Percentiles rank a stretch among this genome's conserved stretches.
Evolutionary conservation across 768 basidiomycete genomes (phyloP).

Genomic region (Lactarius vividus): DNA sequence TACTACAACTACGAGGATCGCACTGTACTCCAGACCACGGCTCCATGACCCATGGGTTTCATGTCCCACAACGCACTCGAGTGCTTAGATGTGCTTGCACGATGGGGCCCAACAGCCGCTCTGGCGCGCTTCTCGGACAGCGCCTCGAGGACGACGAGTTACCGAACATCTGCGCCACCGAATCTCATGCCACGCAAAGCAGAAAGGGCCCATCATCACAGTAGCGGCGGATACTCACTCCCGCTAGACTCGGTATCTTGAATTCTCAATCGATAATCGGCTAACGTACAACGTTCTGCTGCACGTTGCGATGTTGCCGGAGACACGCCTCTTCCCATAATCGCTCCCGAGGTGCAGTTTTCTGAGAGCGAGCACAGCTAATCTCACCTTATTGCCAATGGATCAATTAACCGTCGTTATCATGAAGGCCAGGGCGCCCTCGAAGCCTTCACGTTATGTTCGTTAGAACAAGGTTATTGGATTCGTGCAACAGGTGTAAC

Average conservation of each 20-base stretch:
- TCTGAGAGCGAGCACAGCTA: slow-evolving; percentile 8
- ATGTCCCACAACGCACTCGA: background rate
- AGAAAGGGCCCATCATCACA: background rate
- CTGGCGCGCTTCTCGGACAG: slow-evolving; percentile 6
- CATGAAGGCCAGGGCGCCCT: slow-evolving; percentile 9
- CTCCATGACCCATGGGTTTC: background rate
- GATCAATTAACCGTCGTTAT: slow-evolving; percentile 12
- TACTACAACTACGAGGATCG: background rate
- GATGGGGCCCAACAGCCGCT: background rate
- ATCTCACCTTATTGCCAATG: slow-evolving; percentile 6
- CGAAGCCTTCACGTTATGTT: slow-evolving; percentile 6
- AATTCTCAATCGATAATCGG: slow-evolving; percentile 24
- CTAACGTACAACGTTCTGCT: slow-evolving; percentile 16
- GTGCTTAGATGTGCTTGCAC: background rate
- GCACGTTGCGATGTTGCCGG: slow-evolving; percentile 20
- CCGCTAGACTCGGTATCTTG: slow-evolving; percentile 1
- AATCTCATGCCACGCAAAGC: slow-evolving; percentile 10
- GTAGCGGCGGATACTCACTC: background rate
- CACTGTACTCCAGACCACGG: background rate
- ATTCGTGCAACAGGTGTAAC: background rate
- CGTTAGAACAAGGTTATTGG: slow-evolving; percentile 17
- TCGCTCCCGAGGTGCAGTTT: slow-evolving; percentile 9
- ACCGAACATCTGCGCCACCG: slow-evolving; percentile 17
- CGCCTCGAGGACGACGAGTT: slow-evolving; percentile 18
- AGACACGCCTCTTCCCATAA: background rate